Percentiles rank a stretch among this genome's conserved stretches.
phyloP scores from a whole-genome alignment of 23 red algal species.

The Gracilaria gracilis region DNA sequence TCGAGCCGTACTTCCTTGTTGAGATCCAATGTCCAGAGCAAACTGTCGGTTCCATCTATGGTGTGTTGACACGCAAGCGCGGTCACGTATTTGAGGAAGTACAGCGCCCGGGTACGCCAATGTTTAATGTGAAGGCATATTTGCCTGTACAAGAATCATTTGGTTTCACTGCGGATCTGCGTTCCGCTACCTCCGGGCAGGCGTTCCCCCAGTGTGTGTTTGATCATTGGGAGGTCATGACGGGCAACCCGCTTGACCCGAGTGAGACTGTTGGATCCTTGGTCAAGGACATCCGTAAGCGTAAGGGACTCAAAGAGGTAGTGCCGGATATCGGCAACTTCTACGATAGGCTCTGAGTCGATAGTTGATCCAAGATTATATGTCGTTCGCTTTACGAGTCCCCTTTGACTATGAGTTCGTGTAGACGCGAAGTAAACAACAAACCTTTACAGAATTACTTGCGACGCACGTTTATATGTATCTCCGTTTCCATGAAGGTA shows the following conservation, averaged over 20 bases:
- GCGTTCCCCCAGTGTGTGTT: slow-evolving; percentile 99
- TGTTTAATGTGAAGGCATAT: slow-evolving; percentile 99
- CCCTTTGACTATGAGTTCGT: not conserved
- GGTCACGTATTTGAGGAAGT: slow-evolving; percentile 98
- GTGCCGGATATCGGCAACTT: slow-evolving; percentile 94
- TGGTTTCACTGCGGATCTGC: slow-evolving; percentile 98
- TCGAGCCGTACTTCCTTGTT: slow-evolving; percentile 95
- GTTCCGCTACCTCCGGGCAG: slow-evolving; percentile 95
- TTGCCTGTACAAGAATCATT: slow-evolving; percentile 98
- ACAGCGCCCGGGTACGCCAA: slow-evolving; percentile 94
- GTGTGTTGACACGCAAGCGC: slow-evolving; percentile 94
- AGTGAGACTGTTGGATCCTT: slow-evolving; percentile 76
- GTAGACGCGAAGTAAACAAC: not conserved
- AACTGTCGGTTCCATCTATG: slow-evolving; percentile 95
- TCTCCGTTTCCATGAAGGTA: too few species aligned
- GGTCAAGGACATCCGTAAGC: slow-evolving; percentile 82
- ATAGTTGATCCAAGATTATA: not conserved
- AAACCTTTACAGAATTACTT: not conserved
- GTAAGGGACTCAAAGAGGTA: slow-evolving; percentile 95
- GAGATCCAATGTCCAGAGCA: slow-evolving; percentile 97
- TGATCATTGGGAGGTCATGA: slow-evolving; percentile 93
- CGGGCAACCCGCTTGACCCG: slow-evolving; percentile 84
- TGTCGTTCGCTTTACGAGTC: not conserved
- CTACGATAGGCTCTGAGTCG: slow-evolving; percentile 92
- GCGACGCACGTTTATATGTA: too few species aligned